Conservation (phyloP, 2,329 filamentous ascomycete genomes). For the Parasarocladium wereldwijsianum region DNA sequence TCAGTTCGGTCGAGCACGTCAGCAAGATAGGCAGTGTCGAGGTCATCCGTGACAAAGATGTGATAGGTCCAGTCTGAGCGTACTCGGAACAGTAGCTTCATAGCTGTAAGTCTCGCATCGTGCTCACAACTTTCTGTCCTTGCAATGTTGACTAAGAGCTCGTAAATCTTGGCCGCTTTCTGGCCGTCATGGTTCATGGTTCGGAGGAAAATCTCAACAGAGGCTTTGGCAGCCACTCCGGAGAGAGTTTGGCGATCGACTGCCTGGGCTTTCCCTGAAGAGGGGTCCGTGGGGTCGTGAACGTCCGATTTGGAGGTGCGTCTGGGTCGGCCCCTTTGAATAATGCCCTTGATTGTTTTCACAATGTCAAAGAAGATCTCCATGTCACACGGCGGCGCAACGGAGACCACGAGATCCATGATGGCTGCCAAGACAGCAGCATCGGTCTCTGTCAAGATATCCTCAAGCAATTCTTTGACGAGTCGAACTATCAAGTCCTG, state of each 20-base stretch:
- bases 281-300: no score
- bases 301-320: slow-evolving; percentile 25
- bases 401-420: slow-evolving; percentile 47
- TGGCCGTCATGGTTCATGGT: slow-evolving; percentile 50
- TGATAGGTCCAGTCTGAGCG: slow-evolving; percentile 69
- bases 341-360: slow-evolving; percentile 33
- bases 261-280: no score
- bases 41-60: slow-evolving; percentile 54
- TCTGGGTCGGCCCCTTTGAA: slow-evolving; percentile 31
- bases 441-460: slow-evolving; percentile 49
- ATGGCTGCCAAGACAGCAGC: slow-evolving; percentile 48
- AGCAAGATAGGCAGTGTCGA: slow-evolving; percentile 62
- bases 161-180: slow-evolving; percentile 50
- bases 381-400: slow-evolving; percentile 44
- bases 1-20: slow-evolving; percentile 54
- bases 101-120: slow-evolving; percentile 57
- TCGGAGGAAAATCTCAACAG: slow-evolving; percentile 63
- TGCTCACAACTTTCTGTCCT: slow-evolving; percentile 43
- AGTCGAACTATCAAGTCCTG: slow-evolving; percentile 42
- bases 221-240: slow-evolving; percentile 56
- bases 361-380: slow-evolving; percentile 44
- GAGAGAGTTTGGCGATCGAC: slow-evolving; percentile 48
- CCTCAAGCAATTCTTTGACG: slow-evolving; percentile 44
- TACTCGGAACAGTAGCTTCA: slow-evolving; percentile 69
- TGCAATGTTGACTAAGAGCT: slow-evolving; percentile 48